Conservation (phyloP, 345 rosid genomes). For the Dipteronia dyeriana region DNA sequence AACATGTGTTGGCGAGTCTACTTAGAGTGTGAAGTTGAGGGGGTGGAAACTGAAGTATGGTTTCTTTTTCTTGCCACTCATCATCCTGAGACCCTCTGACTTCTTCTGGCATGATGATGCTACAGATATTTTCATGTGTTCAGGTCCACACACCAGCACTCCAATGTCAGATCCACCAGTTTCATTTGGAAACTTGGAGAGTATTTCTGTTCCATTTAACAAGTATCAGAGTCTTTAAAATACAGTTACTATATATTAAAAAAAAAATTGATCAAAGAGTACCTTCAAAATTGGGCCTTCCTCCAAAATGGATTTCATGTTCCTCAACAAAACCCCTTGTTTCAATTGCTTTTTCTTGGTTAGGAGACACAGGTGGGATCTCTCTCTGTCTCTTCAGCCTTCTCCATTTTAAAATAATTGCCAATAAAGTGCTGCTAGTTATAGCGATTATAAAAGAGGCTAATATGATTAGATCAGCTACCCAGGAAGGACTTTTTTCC, state of each 20-base stretch:
- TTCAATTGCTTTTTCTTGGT: conserved; percentile 32
- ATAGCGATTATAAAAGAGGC: conserved; percentile 54
- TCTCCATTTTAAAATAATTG: conserved; percentile 58
- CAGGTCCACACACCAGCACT: conserved; percentile 88
- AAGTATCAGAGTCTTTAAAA: not conserved
- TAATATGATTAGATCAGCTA: conserved; percentile 59
- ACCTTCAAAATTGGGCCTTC: conserved; percentile 82
- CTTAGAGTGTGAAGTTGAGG: conserved; percentile 58
- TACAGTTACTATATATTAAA: not conserved
- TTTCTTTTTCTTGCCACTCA: conserved; percentile 29
- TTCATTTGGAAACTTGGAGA: conserved; percentile 47
- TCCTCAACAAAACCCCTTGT: conserved; percentile 34
- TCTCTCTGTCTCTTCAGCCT: conserved; percentile 44
- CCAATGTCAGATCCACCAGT: conserved; percentile 50
- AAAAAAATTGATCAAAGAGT: not conserved
- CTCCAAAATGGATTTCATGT: conserved; percentile 63
- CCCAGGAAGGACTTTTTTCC: conserved; percentile 66
- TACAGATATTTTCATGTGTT: conserved; percentile 63
- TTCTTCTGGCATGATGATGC: conserved; percentile 48
- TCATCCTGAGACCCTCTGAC: conserved; percentile 26
- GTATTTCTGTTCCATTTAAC: conserved; percentile 44
- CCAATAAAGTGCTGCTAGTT: conserved; percentile 37
- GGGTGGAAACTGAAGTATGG: conserved; percentile 53
- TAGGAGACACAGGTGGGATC: conserved; percentile 33
- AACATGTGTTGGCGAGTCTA: not conserved